phyloP scores from a whole-genome alignment of 148 eudicot species.

The Cornus controversa region DNA sequence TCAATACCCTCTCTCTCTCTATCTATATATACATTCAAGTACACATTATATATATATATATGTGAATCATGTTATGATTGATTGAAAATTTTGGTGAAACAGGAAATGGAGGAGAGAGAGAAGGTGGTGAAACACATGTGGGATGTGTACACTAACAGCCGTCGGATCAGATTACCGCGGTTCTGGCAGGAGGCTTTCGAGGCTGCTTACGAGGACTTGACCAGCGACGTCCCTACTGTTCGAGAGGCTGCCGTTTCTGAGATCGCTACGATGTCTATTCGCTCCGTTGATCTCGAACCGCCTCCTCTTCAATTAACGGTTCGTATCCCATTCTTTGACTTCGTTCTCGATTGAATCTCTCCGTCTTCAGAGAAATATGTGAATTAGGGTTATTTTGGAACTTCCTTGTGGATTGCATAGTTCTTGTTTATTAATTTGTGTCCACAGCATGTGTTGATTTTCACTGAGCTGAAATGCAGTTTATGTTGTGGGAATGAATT shows the following conservation, averaged over 20 bases:
- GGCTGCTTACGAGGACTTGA: conserved; percentile 86
- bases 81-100: not conserved
- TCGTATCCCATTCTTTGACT: conserved; percentile 13
- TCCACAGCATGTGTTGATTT: not conserved
- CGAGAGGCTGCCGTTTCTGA: conserved; percentile 68
- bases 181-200: conserved; percentile 96
- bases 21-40: not conserved
- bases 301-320: conserved; percentile 62
- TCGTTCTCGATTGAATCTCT: not conserved
- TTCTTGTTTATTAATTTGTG: not conserved
- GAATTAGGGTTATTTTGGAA: not conserved
- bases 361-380: not conserved
- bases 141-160: conserved; percentile 78
- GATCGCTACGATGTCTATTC: conserved; percentile 86
- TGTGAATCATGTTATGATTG: no score
- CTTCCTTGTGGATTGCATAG: not conserved
- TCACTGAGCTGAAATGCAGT: no score
- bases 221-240: conserved; percentile 62
- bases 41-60: not conserved
- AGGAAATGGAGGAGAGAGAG: conserved; percentile 97
- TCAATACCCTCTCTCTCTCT: not conserved
- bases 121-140: conserved; percentile 88
- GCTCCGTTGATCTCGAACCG: conserved; percentile 48
- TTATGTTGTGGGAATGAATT: no score
- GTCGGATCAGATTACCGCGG: conserved; percentile 54